Evolutionary conservation across 192 early-diverging fungal species (phyloP).

Genomic region (Umbelopsis sp.): DNA sequence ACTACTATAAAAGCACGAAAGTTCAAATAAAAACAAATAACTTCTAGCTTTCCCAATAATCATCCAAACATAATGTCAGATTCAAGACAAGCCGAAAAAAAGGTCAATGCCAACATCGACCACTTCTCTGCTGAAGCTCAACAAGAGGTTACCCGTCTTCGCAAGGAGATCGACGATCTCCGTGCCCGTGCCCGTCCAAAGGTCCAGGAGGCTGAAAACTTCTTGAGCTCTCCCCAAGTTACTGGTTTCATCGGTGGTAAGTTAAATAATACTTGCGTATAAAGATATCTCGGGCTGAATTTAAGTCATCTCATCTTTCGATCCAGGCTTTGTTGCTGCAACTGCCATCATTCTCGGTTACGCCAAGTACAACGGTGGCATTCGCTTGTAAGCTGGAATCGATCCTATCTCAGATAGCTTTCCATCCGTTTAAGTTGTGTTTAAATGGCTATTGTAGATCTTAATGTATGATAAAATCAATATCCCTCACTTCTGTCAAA

Average conservation of each 20-base stretch:
- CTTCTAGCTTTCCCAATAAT: neutral
- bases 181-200: conserved; percentile 19
- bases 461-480: neutral
- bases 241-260: conserved; percentile 33
- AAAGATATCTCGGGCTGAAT: neutral
- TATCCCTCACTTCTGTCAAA: too few relatives aligned
- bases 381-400: conserved; percentile 2
- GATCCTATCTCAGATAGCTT: neutral
- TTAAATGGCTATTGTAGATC: neutral
- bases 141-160: conserved; percentile 24
- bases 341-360: conserved; percentile 22
- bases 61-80: conserved; percentile 18
- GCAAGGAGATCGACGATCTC: conserved; percentile 23
- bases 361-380: conserved; percentile 27
- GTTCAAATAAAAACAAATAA: too few relatives aligned
- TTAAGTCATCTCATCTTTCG: neutral
- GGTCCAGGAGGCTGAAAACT: conserved; percentile 29
- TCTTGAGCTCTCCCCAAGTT: conserved; percentile 25
- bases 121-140: conserved; percentile 24
- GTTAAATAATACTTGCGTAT: neutral
- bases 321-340: conserved; percentile 24
- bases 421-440: neutral
- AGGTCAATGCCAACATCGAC: conserved; percentile 26
- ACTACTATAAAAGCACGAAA: neutral
- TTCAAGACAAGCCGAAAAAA: conserved; percentile 22